Base-by-base conservation (phyloP, 2,329 filamentous ascomycete genomes). In the Cytospora schulzeri region DNA sequence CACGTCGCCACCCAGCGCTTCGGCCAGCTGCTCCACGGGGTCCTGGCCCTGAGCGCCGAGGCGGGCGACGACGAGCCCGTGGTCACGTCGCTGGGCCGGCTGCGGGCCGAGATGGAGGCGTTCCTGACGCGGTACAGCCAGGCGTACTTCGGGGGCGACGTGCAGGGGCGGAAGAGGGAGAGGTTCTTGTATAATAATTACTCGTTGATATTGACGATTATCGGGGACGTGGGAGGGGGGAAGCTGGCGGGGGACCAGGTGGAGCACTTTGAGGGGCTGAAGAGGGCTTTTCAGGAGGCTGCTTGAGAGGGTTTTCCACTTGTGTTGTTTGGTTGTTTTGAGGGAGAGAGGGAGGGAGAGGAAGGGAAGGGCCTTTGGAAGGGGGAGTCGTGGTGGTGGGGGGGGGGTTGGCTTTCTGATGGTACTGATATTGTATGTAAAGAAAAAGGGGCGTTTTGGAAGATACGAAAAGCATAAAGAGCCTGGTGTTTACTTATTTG, bases 131-230 rank as follows among this genome's bases (percentile, higher is more conserved):
- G 91, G 73, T 81, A 93, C 65, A 91, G 91, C 73, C 90, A 92
- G 70, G 81, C 82, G 0, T 69, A 69, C 59, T 91, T 93, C 67
- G 88, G 86, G 24, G 78, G 83, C 1, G 94, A 97, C 72, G 48
- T 59, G 28, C 50, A 60, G 28, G 83, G 86, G 68, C 86, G 92
- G 73, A 96, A 96, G 78, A 84, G 90, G 69, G 90, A 94, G 70
- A 83, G 95, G 53, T 98, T 98, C 73, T 76, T 99, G 71, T 95
- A 91, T 74, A 99, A 98, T 75, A 99, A 99, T 76, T 98, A 96
- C 76, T 96, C 92, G 61, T 81, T 99, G 68, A 86, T 99, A n/a
- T 82, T 92, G 71, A 97, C 95, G 14, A 97, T 99, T 67, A 91
- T 99, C 68, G 87, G 90, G 72, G 90, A 94, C 71, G 84, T 87